These are phyloP conservation scores for Pseudogymnoascus sp. DNA, from an alignment of 2,329 filamentous ascomycete species.

Conservation along the genomic window DNA sequence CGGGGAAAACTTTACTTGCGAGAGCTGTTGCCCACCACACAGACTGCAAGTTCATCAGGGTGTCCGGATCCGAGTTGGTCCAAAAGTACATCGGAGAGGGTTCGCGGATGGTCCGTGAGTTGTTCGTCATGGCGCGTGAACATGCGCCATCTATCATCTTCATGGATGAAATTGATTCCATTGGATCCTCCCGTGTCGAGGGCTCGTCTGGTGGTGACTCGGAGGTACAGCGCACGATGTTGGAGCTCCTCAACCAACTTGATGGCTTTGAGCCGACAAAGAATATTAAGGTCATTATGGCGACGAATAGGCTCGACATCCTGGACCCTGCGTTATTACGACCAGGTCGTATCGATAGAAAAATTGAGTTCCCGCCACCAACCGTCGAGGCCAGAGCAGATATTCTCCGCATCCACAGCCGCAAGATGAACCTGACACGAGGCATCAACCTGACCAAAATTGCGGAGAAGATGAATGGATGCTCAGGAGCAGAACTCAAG, in stretches of 20 bases:
- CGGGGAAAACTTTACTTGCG: conserved; percentile 90
- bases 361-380: conserved; percentile 97
- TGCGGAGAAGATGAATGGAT: conserved; percentile 99
- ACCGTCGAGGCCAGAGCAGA: conserved; percentile 94
- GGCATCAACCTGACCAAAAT: conserved; percentile 98
- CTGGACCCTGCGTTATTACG: conserved; percentile 88
- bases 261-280: conserved; percentile 98
- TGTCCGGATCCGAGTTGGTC: conserved; percentile 90
- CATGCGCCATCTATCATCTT: conserved; percentile 98
- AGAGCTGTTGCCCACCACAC: conserved; percentile 96
- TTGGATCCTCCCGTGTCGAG: conserved; percentile 93
- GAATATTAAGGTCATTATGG: conserved; percentile 99
- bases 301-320: conserved; percentile 95
- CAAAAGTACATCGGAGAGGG: conserved; percentile 99
- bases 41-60: conserved; percentile 97
- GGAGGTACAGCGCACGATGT: conserved; percentile 96
- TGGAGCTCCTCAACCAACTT: conserved; percentile 95
- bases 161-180: conserved; percentile 99
- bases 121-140: conserved; percentile 98
- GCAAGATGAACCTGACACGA: conserved; percentile 96
- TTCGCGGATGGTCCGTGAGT: conserved; percentile 93
- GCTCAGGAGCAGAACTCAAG: conserved; percentile 94
- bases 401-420: conserved; percentile 92
- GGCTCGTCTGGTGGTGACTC: conserved; percentile 92
- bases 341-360: conserved; percentile 95